Conservation (phyloP, 179 eudicot species). For the Gypsophila paniculata region DNA sequence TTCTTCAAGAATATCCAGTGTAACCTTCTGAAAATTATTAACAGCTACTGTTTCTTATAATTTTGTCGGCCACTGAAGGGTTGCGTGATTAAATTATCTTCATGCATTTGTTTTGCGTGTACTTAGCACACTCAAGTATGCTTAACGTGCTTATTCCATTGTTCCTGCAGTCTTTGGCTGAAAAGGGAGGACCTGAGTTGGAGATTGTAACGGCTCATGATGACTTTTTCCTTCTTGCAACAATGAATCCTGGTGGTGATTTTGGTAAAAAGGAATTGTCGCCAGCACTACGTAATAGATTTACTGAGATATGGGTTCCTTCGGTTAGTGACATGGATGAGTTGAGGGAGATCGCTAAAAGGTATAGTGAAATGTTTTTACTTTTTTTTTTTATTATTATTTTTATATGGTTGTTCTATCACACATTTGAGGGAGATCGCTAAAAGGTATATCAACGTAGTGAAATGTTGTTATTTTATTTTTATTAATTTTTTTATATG, state of each 20-base stretch:
- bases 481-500: neutral
- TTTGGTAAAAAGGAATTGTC: slow-evolving; percentile 94
- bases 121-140: neutral
- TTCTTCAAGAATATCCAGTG: neutral
- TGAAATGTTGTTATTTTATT: slow-evolving; percentile 1
- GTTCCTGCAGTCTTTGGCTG: slow-evolving; percentile 72
- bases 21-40: neutral
- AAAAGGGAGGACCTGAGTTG: slow-evolving; percentile 82
- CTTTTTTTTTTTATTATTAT: no score
- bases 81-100: neutral
- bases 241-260: slow-evolving; percentile 99
- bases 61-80: neutral
- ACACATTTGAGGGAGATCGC: slow-evolving; percentile 60
- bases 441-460: slow-evolving; percentile 60
- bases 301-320: slow-evolving; percentile 99
- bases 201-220: slow-evolving; percentile 72
- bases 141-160: neutral
- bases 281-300: slow-evolving; percentile 96
- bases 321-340: slow-evolving; percentile 64
- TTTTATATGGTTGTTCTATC: neutral
- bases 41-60: neutral
- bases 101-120: slow-evolving; percentile 2
- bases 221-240: slow-evolving; percentile 84
- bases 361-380: slow-evolving; percentile 35
- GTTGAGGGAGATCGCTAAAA: slow-evolving; percentile 65